These are phyloP conservation scores for Taiozyma sp. DNA, from an alignment of 1,139 yeast species.

Conservation along the genomic window DNA sequence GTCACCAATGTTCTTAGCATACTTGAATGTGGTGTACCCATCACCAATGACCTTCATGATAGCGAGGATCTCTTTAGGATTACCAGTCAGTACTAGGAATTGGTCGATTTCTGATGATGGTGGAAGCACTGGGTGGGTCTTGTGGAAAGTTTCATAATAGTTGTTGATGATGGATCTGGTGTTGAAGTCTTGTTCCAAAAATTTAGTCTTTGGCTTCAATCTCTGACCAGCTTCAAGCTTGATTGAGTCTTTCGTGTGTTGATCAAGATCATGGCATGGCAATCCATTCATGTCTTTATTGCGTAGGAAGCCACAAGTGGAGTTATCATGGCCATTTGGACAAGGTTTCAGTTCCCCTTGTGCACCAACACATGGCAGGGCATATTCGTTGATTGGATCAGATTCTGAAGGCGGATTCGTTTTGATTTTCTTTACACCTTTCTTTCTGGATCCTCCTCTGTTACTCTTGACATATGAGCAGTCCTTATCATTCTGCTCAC, in stretches of 20 bases:
- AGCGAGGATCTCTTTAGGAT: conserved; percentile 35
- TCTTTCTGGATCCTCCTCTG: conserved; percentile 47
- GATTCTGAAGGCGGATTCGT: neutral
- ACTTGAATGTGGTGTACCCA: conserved; percentile 34
- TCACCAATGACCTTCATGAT: conserved; percentile 44
- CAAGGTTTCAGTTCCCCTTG: conserved; percentile 11
- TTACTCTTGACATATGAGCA: conserved; percentile 46
- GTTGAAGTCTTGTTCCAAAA: conserved; percentile 20
- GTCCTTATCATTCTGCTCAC: conserved; percentile 28
- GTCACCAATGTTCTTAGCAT: conserved; percentile 32
- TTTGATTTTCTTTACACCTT: conserved; percentile 32
- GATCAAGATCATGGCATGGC: conserved; percentile 8
- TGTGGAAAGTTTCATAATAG: conserved; percentile 37
- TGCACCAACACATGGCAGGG: conserved; percentile 16
- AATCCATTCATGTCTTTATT: conserved; percentile 4
- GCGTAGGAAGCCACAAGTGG: conserved; percentile 17
- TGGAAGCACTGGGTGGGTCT: conserved; percentile 43
- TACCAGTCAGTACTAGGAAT: conserved; percentile 29
- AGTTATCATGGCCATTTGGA: conserved; percentile 22
- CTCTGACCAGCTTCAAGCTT: conserved; percentile 4
- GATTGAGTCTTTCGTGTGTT: conserved; percentile 2
- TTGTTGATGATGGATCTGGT: conserved; percentile 27
- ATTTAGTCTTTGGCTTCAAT: neutral
- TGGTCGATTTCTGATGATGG: conserved; percentile 29
- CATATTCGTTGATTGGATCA: neutral